Evolutionary conservation across 78 protist genomes (phyloP), one percentile per base, ranked within the genome.

Genomic region (Chrysochromulina parva): DNA sequence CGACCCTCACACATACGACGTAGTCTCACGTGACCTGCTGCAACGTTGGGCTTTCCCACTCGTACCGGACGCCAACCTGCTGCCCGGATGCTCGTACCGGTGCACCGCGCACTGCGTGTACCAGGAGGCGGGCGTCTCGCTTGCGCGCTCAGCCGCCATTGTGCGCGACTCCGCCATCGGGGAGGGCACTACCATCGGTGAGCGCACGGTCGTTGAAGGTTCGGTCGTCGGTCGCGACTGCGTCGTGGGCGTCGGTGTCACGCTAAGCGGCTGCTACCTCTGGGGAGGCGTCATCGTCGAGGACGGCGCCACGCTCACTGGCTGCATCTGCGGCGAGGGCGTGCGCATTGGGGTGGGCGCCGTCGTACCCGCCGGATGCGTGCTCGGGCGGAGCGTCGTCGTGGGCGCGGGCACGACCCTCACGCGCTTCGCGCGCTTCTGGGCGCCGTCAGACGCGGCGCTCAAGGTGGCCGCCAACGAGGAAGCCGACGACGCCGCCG

Each of bases 21-120:
- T 11, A 47, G 19, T 76, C n/a, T 52, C 14, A 20, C n/a, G n/a
- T 0, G 91, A 88, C 84, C 24, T 88, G 52, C 9, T 88, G n/a
- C 48, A 4, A 50, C 91, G 91, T 10, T 69, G 91, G 84, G 26
- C 65, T 47, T 88, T 52, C 91, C 91, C 91, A 84, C 81, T 69
- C 0, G 67, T 55, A 65, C 91, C 91, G 10, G 91, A 88, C 66
- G 91, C 78, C 55, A 88, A 88, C 66, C 82, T 88, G 28, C 78
- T 88, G 48, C 74, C 62, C 65, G 90, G 78, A 67, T 28, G 71
- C 62, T 22, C 52, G 24, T 88, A 69, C 66, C 38, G 38, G 38
- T 38, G 38, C 38, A 38, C 38, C 38, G 7, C 24, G 62, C 7
- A 58, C 24, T 58, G 62, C 38, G 38, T 38, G 38, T 38, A 38